Conservation (phyloP, 2,329 filamentous ascomycete genomes). For the Hypoxylon rubiginosum region DNA sequence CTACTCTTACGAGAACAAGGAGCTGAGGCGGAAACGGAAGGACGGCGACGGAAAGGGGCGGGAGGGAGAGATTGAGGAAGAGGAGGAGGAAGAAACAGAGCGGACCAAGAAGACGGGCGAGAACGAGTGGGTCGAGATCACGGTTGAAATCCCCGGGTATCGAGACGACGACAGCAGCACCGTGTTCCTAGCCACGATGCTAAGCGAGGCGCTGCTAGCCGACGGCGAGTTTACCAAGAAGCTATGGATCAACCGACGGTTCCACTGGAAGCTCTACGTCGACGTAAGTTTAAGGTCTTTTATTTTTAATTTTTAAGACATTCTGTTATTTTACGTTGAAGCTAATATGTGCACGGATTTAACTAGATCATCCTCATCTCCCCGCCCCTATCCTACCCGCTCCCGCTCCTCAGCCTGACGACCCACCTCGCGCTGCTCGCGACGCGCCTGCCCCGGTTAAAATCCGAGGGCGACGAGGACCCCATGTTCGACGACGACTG, state of each 20-base stretch:
- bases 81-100: conserved; percentile 43
- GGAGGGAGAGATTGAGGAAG: conserved; percentile 44
- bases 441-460: conserved; percentile 84
- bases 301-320: not conserved
- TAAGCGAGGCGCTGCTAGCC: conserved; percentile 86
- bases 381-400: conserved; percentile 91
- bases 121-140: conserved; percentile 87
- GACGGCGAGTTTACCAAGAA: conserved; percentile 77
- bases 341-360: conserved; percentile 9
- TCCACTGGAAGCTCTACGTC: conserved; percentile 96
- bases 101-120: conserved; percentile 60
- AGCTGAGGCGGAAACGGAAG: conserved; percentile 48
- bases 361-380: conserved; percentile 89
- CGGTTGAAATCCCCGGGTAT: conserved; percentile 90
- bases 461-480: conserved; percentile 93
- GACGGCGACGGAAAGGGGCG: conserved; percentile 44
- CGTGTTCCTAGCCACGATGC: conserved; percentile 88
- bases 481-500: conserved; percentile 99
- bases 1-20: conserved; percentile 33
- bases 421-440: conserved; percentile 93
- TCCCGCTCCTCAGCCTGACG: conserved; percentile 91
- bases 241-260: conserved; percentile 88
- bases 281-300: conserved; percentile 76
- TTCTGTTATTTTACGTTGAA: not conserved
- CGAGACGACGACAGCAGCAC: conserved; percentile 92